Conservation (phyloP, 805 yeast species). For the Candida quercuum region DNA sequence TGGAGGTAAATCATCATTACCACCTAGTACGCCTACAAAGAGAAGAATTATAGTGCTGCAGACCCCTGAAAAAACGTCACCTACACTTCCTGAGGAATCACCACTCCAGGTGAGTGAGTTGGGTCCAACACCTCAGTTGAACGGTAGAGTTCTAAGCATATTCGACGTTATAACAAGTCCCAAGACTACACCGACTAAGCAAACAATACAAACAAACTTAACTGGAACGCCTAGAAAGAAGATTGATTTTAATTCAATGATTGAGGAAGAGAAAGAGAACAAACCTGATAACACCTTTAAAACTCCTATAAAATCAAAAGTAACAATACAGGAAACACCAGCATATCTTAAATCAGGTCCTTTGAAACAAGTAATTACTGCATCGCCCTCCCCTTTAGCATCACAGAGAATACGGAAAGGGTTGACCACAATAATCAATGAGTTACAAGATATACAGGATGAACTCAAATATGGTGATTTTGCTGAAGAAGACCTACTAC, state of each 20-base stretch:
- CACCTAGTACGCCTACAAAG: constrained; percentile 4
- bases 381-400: constrained; percentile 26
- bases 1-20: constrained; percentile 8
- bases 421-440: constrained; percentile 43
- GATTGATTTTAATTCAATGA: constrained; percentile 7
- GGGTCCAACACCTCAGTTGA: constrained; percentile 86
- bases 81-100: constrained; percentile 4
- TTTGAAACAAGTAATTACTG: constrained; percentile 3
- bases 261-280: constrained; percentile 3
- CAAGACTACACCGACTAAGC: constrained; percentile 11
- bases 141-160: constrained; percentile 69
- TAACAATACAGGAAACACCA: constrained; percentile 30
- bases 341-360: constrained; percentile 32
- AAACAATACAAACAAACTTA: neutral
- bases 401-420: constrained; percentile 25
- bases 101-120: constrained; percentile 32
- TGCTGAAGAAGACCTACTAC: constrained; percentile 13
- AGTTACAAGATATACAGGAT: constrained; percentile 32
- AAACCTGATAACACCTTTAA: constrained; percentile 3
- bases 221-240: constrained; percentile 9
- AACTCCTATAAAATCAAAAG: constrained; percentile 14
- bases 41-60: constrained; percentile 7
- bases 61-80: constrained; percentile 22
- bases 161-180: constrained; percentile 41
- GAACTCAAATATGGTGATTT: constrained; percentile 22